A percentile compares a stretch with the other conserved stretches of the same genome.
Conservation (phyloP, 495 filamentous ascomycete species). For the Hyaloscypha bicolor region DNA sequence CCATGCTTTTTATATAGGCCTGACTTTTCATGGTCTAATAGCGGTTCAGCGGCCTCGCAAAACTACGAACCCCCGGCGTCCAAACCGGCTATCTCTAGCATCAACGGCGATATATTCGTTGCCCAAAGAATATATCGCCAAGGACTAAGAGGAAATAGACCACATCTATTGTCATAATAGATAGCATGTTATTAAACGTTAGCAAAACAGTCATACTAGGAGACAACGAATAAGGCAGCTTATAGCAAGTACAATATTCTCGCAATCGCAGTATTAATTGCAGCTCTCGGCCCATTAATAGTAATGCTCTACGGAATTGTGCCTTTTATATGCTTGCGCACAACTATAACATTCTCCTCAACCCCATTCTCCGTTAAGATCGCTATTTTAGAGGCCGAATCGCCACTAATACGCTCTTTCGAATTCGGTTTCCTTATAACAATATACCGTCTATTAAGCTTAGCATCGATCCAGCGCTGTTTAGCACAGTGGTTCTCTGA, state of each 20-base stretch:
- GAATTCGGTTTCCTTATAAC: constrained; percentile 2
- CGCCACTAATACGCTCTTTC: constrained; percentile 1
- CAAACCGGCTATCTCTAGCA: too few relatives aligned
- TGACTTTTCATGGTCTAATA: too few relatives aligned
- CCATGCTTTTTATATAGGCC: too few relatives aligned
- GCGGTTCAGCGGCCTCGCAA: too few relatives aligned
- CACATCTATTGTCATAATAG: constrained; percentile 14
- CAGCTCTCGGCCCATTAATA: constrained; percentile 17
- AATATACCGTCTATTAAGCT: constrained; percentile 4
- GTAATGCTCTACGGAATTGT: background rate
- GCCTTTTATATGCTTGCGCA: background rate
- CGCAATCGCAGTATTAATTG: constrained; percentile 4
- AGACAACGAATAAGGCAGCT: constrained; percentile 4
- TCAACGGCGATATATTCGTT: too few relatives aligned
- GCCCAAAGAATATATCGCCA: constrained; percentile 5
- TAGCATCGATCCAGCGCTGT: constrained; percentile 1
- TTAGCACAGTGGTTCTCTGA: too few relatives aligned
- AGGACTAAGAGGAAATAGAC: constrained; percentile 12
- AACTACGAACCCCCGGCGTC: too few relatives aligned
- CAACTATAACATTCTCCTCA: background rate
- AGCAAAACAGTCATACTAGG: too few relatives aligned
- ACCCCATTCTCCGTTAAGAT: too few relatives aligned
- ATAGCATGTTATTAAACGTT: constrained; percentile 5
- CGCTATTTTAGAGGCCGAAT: too few relatives aligned
- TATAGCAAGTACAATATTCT: constrained; percentile 13